phyloP scores from a whole-genome alignment of 345 rosid genomes.

The Populus alba region DNA sequence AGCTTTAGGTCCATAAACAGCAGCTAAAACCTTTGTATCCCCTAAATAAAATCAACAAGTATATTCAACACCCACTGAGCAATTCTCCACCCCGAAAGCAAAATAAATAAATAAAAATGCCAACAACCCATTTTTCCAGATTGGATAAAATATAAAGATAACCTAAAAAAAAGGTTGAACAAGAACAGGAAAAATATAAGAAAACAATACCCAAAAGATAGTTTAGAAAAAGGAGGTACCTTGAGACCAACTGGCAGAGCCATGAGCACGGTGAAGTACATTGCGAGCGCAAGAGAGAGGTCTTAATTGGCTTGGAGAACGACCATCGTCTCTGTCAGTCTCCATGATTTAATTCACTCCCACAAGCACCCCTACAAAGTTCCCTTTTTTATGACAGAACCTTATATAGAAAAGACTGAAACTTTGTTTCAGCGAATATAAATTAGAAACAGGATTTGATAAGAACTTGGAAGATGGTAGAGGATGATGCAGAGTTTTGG shows the following conservation, averaged over 20 bases:
- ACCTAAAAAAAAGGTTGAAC: background rate
- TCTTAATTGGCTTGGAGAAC: slow-evolving; percentile 65
- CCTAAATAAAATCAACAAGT: slow-evolving; percentile 36
- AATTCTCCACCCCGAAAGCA: background rate
- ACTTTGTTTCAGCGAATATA: background rate
- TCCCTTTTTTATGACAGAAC: no score
- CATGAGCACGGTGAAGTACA: slow-evolving; percentile 85
- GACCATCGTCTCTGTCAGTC: slow-evolving; percentile 63
- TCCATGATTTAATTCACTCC: slow-evolving; percentile 38
- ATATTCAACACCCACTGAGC: background rate
- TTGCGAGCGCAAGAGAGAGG: slow-evolving; percentile 73
- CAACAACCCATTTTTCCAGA: background rate
- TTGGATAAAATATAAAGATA: background rate
- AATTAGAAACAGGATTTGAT: background rate
- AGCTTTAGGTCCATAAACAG: slow-evolving; percentile 90
- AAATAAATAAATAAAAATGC: no score
- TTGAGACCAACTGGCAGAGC: slow-evolving; percentile 95
- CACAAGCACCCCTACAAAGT: background rate
- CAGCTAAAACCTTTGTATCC: slow-evolving; percentile 79
- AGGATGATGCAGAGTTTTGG: background rate
- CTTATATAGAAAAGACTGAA: background rate
- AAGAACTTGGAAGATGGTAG: background rate
- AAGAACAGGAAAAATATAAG: background rate
- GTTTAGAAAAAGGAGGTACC: slow-evolving; percentile 36
- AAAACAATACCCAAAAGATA: background rate